A percentile compares a stretch with the other conserved stretches of the same genome.
Evolutionary conservation across 2,329 filamentous ascomycete species (phyloP).

Genomic region (Aureobasidium subglaciale): DNA sequence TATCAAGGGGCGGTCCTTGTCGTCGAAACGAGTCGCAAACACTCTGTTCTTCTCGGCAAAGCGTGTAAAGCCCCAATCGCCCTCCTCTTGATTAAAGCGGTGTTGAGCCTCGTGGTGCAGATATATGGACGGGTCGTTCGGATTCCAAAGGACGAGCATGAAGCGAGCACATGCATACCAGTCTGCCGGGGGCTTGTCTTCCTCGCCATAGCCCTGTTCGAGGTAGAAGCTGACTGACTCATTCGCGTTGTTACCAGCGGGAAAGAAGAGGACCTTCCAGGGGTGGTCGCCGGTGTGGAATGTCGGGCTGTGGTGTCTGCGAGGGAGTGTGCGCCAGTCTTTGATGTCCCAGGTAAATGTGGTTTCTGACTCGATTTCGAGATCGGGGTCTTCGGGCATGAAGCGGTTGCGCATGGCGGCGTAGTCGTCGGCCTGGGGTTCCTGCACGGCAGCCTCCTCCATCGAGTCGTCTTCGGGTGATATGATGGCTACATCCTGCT

Average conservation of each 20-base stretch:
- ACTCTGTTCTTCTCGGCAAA: conserved; percentile 84
- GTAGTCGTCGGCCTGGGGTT: conserved; percentile 54
- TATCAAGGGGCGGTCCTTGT: conserved; percentile 60
- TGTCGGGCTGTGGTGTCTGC: conserved; percentile 78
- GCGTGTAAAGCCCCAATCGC: conserved; percentile 97
- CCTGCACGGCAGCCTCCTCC: conserved; percentile 35
- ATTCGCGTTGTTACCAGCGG: conserved; percentile 79
- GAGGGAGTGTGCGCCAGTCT: conserved; percentile 67
- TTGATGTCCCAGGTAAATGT: conserved; percentile 81
- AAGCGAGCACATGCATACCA: conserved; percentile 98
- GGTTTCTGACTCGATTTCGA: conserved; percentile 69
- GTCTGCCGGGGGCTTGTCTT: conserved; percentile 66
- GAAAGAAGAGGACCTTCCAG: conserved; percentile 95
- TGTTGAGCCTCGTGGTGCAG: conserved; percentile 75
- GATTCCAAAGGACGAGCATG: conserved; percentile 87
- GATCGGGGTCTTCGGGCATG: conserved; percentile 69
- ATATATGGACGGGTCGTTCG: conserved; percentile 81
- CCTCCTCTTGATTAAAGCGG: conserved; percentile 91
- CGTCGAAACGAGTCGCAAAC: conserved; percentile 72
- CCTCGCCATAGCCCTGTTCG: conserved; percentile 79
- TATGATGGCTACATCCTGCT: conserved; percentile 51
- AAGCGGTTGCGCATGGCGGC: conserved; percentile 80
- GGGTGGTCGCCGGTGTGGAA: conserved; percentile 83
- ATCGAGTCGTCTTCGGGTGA: conserved; percentile 53
- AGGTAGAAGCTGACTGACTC: conserved; percentile 93